A percentile compares a stretch with the other conserved stretches of the same genome.
Evolutionary conservation across 257 asterid genomes (phyloP).

Genomic region (Solanum piurae): DNA sequence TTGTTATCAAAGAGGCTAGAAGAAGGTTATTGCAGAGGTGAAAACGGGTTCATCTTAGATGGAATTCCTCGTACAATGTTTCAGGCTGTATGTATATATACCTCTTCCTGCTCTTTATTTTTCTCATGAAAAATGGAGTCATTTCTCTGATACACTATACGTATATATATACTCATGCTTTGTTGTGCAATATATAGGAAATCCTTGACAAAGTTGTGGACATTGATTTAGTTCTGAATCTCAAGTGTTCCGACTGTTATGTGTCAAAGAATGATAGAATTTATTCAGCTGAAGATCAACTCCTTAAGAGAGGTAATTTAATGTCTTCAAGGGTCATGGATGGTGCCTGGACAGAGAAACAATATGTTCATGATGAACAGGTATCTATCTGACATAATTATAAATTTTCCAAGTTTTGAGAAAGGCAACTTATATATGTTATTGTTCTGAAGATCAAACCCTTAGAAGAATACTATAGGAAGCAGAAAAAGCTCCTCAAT

Average conservation of each 20-base stretch:
- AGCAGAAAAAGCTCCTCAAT: conserved; percentile 71
- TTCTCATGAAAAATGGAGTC: not conserved
- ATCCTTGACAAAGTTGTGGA: conserved; percentile 70
- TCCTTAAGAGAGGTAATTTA: conserved; percentile 26
- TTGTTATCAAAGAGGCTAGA: conserved; percentile 75
- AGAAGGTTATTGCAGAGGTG: conserved; percentile 74
- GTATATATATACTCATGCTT: not conserved
- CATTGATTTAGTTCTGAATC: conserved; percentile 78
- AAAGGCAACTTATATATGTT: not conserved
- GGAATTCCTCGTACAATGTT: conserved; percentile 73
- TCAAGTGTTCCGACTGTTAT: conserved; percentile 41
- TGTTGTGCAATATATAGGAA: conserved; percentile 37
- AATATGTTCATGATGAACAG: conserved; percentile 42
- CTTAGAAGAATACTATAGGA: conserved; percentile 72
- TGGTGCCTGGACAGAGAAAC: conserved; percentile 47
- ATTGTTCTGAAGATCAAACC: conserved; percentile 44
- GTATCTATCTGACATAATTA: conserved; percentile 19
- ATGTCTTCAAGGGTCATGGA: conserved; percentile 25
- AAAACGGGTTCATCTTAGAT: conserved; percentile 84
- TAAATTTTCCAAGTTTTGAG: too few species aligned
- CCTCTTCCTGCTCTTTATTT: not conserved
- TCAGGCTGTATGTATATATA: conserved; percentile 62
- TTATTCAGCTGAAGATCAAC: conserved; percentile 23
- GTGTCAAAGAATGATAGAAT: conserved; percentile 22
- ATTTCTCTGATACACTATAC: not conserved